These are phyloP conservation scores for Diaporthe ampelina DNA, from an alignment of 2,329 filamentous ascomycete species.

Conservation along the genomic window DNA sequence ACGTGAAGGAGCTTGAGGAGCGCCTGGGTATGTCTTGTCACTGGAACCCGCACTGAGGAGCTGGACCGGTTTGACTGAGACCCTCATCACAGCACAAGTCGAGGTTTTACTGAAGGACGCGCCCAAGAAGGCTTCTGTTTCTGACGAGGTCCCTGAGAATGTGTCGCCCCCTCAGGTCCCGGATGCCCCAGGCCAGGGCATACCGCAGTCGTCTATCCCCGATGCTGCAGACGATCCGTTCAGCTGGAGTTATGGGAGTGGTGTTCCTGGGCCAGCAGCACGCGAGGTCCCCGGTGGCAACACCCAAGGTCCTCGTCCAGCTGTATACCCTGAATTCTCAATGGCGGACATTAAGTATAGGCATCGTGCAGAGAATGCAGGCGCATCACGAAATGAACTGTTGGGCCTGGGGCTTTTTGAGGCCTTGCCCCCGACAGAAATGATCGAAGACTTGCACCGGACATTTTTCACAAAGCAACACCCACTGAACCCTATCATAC, in stretches of 20 bases:
- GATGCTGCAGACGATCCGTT: slow-evolving; percentile 8
- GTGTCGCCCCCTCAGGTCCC: slow-evolving; percentile 28
- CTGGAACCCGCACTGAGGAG: slow-evolving; percentile 4
- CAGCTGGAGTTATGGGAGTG: slow-evolving; percentile 17
- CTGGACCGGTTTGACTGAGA: slow-evolving; percentile 40
- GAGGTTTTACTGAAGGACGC: slow-evolving; percentile 83
- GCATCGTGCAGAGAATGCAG: slow-evolving; percentile 26
- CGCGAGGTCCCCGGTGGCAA: background rate
- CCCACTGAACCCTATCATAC: slow-evolving; percentile 80
- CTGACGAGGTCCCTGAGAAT: slow-evolving; percentile 44
- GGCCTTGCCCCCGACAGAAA: slow-evolving; percentile 80
- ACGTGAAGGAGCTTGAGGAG: slow-evolving; percentile 91
- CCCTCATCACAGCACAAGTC: slow-evolving; percentile 75
- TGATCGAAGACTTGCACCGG: slow-evolving; percentile 86
- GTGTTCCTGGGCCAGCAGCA: slow-evolving; percentile 12
- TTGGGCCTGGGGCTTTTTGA: slow-evolving; percentile 87
- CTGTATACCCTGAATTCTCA: slow-evolving; percentile 3
- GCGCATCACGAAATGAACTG: slow-evolving; percentile 70
- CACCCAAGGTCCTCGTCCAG: slow-evolving; percentile 4
- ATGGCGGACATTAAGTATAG: slow-evolving; percentile 18
- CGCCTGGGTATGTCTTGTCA: slow-evolving; percentile 75
- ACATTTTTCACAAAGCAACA: slow-evolving; percentile 84
- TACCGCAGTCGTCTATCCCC: background rate
- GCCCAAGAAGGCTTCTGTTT: slow-evolving; percentile 48
- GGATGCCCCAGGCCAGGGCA: background rate